Base-by-base conservation (phyloP, 1,284 basidiomycete species). In the Tilletia caries region DNA sequence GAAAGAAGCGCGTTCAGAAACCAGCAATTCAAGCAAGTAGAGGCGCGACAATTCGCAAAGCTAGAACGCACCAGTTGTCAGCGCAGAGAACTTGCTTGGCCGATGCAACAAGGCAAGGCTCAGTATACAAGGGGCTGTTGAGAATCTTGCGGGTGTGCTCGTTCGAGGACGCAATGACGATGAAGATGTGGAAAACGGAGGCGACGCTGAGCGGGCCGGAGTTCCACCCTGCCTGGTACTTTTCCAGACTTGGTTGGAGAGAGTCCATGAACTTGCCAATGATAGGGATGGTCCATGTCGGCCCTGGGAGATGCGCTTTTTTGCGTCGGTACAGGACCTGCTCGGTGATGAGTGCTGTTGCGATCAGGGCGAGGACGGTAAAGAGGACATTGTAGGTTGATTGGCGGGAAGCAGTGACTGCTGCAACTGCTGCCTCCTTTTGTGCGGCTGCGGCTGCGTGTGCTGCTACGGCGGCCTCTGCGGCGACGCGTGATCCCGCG, bases 61-160 rank as follows among this genome's bases (percentile, higher is more conserved):
- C 23, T 29, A 62, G 65, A 33, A 37, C 78, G 64, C 70, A 81
- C 95, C 96, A 98, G 86, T 98, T 98, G 71, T 96, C 91, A 0
- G 91, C 87, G 71, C 88, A 87, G 50, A 98, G 87, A 68, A 98
- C 88, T 76, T 91, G 87, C 85, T 97, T 97, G 67, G 93, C 96
- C 10, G 93, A 92, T 76, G 94, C 88, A 48, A 97, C 93, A 23
- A 98, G 89, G 83, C 93, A 96, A 3, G 95, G 95, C 75, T 83
- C 81, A 18, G 80, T 72, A 60, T 78, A 82, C 1, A 70, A 74
- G 27, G 81, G 80, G 69, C 78, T 80, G 74, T 82, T 83, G 65
- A 83, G 76, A 62, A 83, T 83, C 74, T 81, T 83, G 64, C 81
- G 75, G 6, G 81, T 75, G 65, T 76, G 77, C 52, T 82, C 79